Conservation (phyloP, 108 stramenopile genomes). For the Nannochloropsis gaditana region DNA sequence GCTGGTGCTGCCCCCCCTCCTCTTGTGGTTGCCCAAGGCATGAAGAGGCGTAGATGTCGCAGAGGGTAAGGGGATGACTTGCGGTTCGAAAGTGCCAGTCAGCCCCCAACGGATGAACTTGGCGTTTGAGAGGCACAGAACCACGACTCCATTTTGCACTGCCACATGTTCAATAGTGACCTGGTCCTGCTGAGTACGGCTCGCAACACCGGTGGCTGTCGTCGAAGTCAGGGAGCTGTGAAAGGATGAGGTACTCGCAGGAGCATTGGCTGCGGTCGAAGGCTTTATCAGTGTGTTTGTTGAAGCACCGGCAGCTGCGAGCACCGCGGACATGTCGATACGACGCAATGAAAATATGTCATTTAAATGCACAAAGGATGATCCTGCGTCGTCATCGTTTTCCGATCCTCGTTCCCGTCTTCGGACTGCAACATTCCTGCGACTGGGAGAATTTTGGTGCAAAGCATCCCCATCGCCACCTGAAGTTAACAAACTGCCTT, state of each 20-base stretch:
- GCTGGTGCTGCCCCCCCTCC: not conserved
- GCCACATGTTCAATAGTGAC: not conserved
- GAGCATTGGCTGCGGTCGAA: not conserved
- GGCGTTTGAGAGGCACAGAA: not conserved
- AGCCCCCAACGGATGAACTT: not conserved
- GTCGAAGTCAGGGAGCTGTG: not conserved
- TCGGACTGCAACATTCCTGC: not conserved
- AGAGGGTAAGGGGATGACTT: not conserved
- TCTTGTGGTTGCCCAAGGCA: too few species aligned
- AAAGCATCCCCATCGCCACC: not conserved
- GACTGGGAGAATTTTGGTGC: not conserved
- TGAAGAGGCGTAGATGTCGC: too few species aligned
- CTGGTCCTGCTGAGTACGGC: not conserved
- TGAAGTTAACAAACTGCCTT: not conserved
- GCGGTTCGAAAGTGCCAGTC: not conserved
- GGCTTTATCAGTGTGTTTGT: not conserved
- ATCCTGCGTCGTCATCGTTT: not conserved
- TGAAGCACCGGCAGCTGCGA: conserved; percentile 10
- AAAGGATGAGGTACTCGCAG: not conserved
- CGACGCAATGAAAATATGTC: conserved; percentile 12
- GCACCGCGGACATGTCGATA: not conserved
- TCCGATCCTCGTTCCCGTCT: not conserved
- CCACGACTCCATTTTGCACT: not conserved
- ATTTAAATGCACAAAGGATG: not conserved
- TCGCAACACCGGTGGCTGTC: not conserved